Evolutionary conservation across 129 eudicot genomes (phyloP).

Genomic region (Daucus carota): DH1_v3.0 NC_030384.2:41743501-41744000

Average conservation of each 20-base stretch:
- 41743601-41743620: background rate
- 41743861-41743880: slow-evolving; percentile 62
- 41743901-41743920: background rate
- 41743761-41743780: background rate
- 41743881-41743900: slow-evolving; percentile 33
- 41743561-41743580: background rate
- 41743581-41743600: too few species aligned
- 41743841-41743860: slow-evolving; percentile 80
- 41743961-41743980: background rate
- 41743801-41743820: slow-evolving; percentile 25
- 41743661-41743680: background rate
- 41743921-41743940: background rate
- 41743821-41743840: slow-evolving; percentile 73
- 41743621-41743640: background rate
- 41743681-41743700: background rate
- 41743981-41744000: background rate
- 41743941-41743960: background rate
- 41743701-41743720: background rate
- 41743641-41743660: too few species aligned
- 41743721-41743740: background rate
- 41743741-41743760: background rate
- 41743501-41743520: background rate
- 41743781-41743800: background rate
- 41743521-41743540: background rate
- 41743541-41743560: background rate